Conservation (phyloP, 2,329 filamentous ascomycete genomes). For the Nannizziopsis arthrosporioides region DNA sequence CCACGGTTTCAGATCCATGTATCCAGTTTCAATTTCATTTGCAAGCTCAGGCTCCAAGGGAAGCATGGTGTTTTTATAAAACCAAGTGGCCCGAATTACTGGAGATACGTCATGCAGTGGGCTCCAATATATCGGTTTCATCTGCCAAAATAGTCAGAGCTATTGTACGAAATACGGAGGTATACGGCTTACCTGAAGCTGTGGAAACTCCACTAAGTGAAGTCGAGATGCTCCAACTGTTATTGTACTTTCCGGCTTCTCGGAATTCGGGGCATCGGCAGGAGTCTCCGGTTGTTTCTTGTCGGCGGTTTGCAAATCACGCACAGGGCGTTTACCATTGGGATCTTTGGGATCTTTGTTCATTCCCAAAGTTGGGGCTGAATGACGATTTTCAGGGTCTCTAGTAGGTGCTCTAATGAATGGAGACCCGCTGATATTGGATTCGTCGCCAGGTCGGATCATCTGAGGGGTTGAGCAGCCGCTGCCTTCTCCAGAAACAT, state of each 20-base stretch:
- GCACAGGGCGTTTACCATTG: not conserved
- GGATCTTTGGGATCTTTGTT: constrained; percentile 3
- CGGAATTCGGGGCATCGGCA: not conserved
- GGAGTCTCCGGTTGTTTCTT: not conserved
- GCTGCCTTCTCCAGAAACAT: constrained; percentile 17
- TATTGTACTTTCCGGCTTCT: constrained; percentile 44
- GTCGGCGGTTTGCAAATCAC: not conserved
- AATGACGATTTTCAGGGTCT: constrained; percentile 13
- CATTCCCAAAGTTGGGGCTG: constrained; percentile 4
- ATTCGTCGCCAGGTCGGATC: constrained; percentile 21
- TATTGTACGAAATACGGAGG: not conserved
- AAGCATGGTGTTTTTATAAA: constrained; percentile 89
- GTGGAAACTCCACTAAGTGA: constrained; percentile 75
- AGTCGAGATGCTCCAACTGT: constrained; percentile 82
- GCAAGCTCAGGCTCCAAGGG: constrained; percentile 76
- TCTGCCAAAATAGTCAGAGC: constrained; percentile 36
- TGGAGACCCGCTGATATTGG: constrained; percentile 39
- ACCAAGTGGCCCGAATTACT: constrained; percentile 85
- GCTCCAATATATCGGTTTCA: constrained; percentile 98
- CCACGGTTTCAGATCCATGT: constrained; percentile 74
- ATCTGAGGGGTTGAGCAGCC: constrained; percentile 19
- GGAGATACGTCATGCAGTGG: constrained; percentile 78
- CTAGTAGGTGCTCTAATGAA: constrained; percentile 35
- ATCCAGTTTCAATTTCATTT: constrained; percentile 87
- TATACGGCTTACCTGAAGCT: constrained; percentile 38